A percentile compares a stretch with the other conserved stretches of the same genome.
Conservation (phyloP, 2,329 filamentous ascomycete genomes). For the Aspergillus persii region DNA sequence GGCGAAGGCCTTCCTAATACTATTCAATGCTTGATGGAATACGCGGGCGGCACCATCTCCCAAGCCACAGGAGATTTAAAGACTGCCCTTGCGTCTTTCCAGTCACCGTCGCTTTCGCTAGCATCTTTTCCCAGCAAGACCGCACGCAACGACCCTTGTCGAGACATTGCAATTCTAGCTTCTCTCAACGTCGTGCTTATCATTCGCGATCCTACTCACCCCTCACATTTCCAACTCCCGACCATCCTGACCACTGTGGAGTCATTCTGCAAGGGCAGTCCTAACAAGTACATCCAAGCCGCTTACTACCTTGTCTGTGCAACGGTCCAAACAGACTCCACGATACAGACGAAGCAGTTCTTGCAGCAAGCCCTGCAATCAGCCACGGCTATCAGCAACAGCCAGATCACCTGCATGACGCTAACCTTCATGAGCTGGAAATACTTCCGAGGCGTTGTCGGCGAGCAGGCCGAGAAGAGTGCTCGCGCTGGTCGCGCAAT, state of each 20-base stretch:
- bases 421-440: conserved; percentile 81
- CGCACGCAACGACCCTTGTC: conserved; percentile 50
- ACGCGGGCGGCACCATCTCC: conserved; percentile 71
- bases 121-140: conserved; percentile 38
- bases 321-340: conserved; percentile 63
- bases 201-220: conserved; percentile 60
- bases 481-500: conserved; percentile 67
- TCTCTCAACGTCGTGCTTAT: conserved; percentile 69
- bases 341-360: conserved; percentile 74
- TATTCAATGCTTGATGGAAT: conserved; percentile 59
- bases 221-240: conserved; percentile 58
- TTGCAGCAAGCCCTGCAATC: conserved; percentile 71
- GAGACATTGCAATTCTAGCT: conserved; percentile 64
- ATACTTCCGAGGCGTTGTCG: conserved; percentile 79
- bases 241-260: conserved; percentile 65
- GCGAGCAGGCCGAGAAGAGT: conserved; percentile 75
- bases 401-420: conserved; percentile 76
- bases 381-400: conserved; percentile 68
- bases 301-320: conserved; percentile 76
- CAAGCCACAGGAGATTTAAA: conserved; percentile 74
- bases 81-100: conserved; percentile 66
- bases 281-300: conserved; percentile 71
- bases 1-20: conserved; percentile 36
- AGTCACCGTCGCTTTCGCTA: conserved; percentile 59
- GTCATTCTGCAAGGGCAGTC: conserved; percentile 65